Conservation (phyloP, 257 asterid genomes). For the Craterostigma plantagineum region DNA sequence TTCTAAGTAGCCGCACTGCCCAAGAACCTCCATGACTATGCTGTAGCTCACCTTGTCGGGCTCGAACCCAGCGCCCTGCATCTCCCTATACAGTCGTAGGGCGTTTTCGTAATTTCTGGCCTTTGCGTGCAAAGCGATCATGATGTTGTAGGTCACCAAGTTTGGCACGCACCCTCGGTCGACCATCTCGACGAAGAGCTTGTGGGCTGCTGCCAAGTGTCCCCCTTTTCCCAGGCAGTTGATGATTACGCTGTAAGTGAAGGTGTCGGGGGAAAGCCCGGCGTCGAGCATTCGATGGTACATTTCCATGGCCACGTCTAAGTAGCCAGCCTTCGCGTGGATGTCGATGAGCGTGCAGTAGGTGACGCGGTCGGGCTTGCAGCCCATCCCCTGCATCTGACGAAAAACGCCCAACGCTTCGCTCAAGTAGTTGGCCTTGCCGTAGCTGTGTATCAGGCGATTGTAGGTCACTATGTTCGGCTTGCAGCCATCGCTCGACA, state of each 20-base stretch:
- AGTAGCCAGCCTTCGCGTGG: conserved; percentile 92
- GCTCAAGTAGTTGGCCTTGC: conserved; percentile 67
- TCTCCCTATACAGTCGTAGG: conserved; percentile 67
- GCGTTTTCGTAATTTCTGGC: conserved; percentile 79
- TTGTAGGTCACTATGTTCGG: conserved; percentile 87
- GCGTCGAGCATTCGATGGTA: conserved; percentile 79
- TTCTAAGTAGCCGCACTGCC: conserved; percentile 82
- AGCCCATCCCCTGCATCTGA: conserved; percentile 56
- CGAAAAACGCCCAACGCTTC: conserved; percentile 68
- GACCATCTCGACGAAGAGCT: conserved; percentile 77
- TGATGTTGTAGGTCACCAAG: conserved; percentile 75
- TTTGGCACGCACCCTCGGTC: conserved; percentile 76
- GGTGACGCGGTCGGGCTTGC: conserved; percentile 90
- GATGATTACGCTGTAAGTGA: conserved; percentile 87
- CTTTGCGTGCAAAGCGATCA: conserved; percentile 89
- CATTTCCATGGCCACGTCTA: conserved; percentile 78
- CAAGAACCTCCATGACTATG: conserved; percentile 94
- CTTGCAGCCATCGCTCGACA: conserved; percentile 63
- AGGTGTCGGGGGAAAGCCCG: conserved; percentile 93
- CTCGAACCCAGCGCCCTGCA: conserved; percentile 87
- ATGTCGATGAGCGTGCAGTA: conserved; percentile 90
- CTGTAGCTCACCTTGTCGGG: conserved; percentile 94
- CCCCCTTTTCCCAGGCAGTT: conserved; percentile 97
- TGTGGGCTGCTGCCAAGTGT: conserved; percentile 64
- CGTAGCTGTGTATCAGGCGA: conserved; percentile 87